Evolutionary conservation across 2,329 filamentous ascomycete genomes (phyloP).

Genomic region (Fusarium sp.): DNA sequence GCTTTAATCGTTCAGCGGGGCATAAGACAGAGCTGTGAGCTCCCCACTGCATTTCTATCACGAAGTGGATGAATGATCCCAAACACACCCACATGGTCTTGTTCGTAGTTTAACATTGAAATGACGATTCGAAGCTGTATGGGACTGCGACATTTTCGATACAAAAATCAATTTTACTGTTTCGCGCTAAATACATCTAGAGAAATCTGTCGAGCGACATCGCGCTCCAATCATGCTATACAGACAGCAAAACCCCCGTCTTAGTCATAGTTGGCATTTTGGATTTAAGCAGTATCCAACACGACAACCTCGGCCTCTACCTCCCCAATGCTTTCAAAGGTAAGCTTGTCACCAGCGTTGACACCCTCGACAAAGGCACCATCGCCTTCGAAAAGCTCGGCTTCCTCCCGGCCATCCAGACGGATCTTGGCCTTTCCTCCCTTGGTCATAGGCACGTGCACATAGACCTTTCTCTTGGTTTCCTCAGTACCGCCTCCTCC

Average conservation of each 20-base stretch:
- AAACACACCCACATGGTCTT: no score
- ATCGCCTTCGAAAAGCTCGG: constrained; percentile 78
- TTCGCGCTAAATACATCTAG: constrained; percentile 30
- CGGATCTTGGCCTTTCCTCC: constrained; percentile 78
- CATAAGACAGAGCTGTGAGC: background rate
- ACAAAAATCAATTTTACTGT: constrained; percentile 12
- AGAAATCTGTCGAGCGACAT: constrained; percentile 1
- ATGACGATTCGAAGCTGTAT: background rate
- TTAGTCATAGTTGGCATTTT: background rate
- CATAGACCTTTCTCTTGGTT: constrained; percentile 77
- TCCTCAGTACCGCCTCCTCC: constrained; percentile 68
- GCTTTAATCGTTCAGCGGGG: no score
- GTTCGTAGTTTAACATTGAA: background rate
- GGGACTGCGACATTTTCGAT: background rate
- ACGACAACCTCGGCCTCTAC: constrained; percentile 78
- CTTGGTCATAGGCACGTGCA: constrained; percentile 86
- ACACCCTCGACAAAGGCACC: constrained; percentile 80
- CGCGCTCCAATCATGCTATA: constrained; percentile 7
- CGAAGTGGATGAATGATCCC: background rate
- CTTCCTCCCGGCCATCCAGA: constrained; percentile 74
- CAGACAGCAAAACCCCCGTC: constrained; percentile 2
- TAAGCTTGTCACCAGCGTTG: constrained; percentile 72
- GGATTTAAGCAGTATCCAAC: constrained; percentile 69
- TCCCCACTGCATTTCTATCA: constrained; percentile 4
- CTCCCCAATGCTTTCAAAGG: constrained; percentile 75